Percentiles rank a stretch among this genome's conserved stretches.
Evolutionary conservation across 192 early-diverging fungal genomes (phyloP).

Genomic region (Entomortierella chlamydospora): DNA sequence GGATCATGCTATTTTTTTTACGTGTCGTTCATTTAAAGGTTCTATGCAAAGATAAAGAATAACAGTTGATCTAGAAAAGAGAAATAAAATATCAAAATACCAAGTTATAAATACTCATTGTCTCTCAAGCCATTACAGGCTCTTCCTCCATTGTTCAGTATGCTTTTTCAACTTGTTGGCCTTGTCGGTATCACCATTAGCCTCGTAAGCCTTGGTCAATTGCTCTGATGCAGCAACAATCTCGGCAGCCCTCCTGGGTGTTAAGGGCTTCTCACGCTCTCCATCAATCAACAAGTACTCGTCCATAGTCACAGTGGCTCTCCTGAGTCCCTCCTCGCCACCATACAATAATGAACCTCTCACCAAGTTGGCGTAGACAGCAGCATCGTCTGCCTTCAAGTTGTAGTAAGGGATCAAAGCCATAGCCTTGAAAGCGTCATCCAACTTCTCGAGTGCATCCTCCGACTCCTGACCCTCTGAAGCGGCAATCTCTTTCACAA

Average conservation of each 20-base stretch:
- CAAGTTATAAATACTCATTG: background rate
- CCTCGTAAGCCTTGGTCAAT: conserved; percentile 26
- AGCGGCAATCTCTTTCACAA: conserved; percentile 28
- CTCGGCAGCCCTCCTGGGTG: conserved; percentile 38
- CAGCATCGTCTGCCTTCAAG: conserved; percentile 41
- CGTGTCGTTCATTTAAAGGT: background rate
- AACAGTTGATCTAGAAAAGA: background rate
- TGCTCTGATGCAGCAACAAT: conserved; percentile 33
- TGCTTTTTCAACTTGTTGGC: conserved; percentile 21
- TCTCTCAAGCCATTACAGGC: conserved; percentile 12
- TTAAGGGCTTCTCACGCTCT: conserved; percentile 41
- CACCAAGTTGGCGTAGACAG: conserved; percentile 38
- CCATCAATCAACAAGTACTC: conserved; percentile 47
- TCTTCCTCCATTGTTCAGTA: conserved; percentile 35
- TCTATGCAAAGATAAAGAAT: background rate
- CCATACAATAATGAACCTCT: conserved; percentile 41
- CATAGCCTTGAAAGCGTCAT: conserved; percentile 50
- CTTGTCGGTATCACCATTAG: conserved; percentile 31
- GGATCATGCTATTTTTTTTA: too few relatives aligned
- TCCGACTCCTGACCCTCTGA: conserved; percentile 16
- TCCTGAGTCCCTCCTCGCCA: conserved; percentile 43
- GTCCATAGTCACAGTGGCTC: conserved; percentile 45
- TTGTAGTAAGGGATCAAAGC: conserved; percentile 51
- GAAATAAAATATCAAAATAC: background rate
- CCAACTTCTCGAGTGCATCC: conserved; percentile 30